Evolutionary conservation across 2,329 filamentous ascomycete species (phyloP).

Genomic region (Stagonosporopsis rhizophila): DNA sequence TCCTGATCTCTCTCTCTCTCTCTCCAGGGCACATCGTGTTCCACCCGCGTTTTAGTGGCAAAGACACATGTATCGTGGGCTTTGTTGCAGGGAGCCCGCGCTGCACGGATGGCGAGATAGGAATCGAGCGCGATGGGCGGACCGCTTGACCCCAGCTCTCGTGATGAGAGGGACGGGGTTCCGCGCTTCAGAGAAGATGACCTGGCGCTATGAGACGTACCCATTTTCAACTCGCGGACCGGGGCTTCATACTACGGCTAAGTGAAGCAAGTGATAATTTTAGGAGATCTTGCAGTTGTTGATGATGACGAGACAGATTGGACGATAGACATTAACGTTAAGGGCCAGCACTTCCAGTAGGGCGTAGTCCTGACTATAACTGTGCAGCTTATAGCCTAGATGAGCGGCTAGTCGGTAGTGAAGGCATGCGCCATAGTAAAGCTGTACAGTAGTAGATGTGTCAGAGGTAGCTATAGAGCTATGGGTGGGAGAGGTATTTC

Average conservation of each 20-base stretch:
- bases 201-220: slow-evolving; percentile 99
- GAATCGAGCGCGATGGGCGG: slow-evolving; percentile 78
- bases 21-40: slow-evolving; percentile 95
- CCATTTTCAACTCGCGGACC: slow-evolving; percentile 97
- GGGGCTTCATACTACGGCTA: slow-evolving; percentile 94
- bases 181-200: slow-evolving; percentile 97
- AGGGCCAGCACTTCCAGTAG: too few species aligned
- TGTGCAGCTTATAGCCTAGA: too few species aligned
- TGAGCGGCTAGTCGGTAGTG: too few species aligned
- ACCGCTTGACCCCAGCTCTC: slow-evolving; percentile 94
- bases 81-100: slow-evolving; percentile 97
- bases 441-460: too few species aligned
- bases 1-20: slow-evolving; percentile 88
- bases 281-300: slow-evolving; percentile 94
- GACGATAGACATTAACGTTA: slow-evolving; percentile 97
- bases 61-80: slow-evolving; percentile 89
- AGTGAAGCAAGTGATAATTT: slow-evolving; percentile 98
- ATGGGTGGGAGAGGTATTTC: too few species aligned
- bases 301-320: slow-evolving; percentile 99
- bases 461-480: too few species aligned
- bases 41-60: slow-evolving; percentile 82
- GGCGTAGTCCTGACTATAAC: too few species aligned
- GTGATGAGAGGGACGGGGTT: slow-evolving; percentile 98
- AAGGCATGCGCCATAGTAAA: too few species aligned
- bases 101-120: slow-evolving; percentile 77